phyloP scores from a whole-genome alignment of 2,329 filamentous ascomycete genomes.

The Trichophyton rubrum region DNA sequence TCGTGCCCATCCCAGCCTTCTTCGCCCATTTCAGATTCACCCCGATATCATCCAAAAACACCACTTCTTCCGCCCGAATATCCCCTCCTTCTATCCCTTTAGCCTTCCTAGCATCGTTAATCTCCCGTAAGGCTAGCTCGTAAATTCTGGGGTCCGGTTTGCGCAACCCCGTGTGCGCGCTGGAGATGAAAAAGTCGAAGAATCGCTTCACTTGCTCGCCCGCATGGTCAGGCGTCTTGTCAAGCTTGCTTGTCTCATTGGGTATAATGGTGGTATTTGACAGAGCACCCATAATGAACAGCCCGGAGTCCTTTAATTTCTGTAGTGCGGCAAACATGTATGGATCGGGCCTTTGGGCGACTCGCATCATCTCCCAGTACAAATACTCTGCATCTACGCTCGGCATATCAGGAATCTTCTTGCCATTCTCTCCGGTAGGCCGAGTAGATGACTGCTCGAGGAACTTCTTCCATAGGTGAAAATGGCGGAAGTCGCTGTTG shows the following conservation, averaged over 20 bases:
- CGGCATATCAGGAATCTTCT: slow-evolving; percentile 44
- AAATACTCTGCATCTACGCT: slow-evolving; percentile 63
- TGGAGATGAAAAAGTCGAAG: slow-evolving; percentile 82
- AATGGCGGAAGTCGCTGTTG: slow-evolving; percentile 56
- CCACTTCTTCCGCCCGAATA: slow-evolving; percentile 53
- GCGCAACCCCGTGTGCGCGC: slow-evolving; percentile 71
- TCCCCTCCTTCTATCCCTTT: slow-evolving; percentile 39
- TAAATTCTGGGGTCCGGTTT: slow-evolving; percentile 84
- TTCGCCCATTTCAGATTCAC: slow-evolving; percentile 76
- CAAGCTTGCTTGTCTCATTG: slow-evolving; percentile 36
- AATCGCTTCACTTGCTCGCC: slow-evolving; percentile 48
- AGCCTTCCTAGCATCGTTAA: slow-evolving; percentile 50
- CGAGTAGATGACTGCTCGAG: slow-evolving; percentile 19
- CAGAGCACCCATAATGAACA: slow-evolving; percentile 65
- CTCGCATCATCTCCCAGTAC: slow-evolving; percentile 84
- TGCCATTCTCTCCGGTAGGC: slow-evolving; percentile 9
- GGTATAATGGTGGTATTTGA: slow-evolving; percentile 89
- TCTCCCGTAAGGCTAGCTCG: slow-evolving; percentile 52
- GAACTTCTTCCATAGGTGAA: slow-evolving; percentile 56
- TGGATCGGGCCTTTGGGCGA: slow-evolving; percentile 59
- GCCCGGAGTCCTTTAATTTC: slow-evolving; percentile 50
- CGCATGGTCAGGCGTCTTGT: slow-evolving; percentile 15
- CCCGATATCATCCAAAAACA: slow-evolving; percentile 91
- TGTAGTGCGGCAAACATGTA: slow-evolving; percentile 77
- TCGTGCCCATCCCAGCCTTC: slow-evolving; percentile 61